Evolutionary conservation across 1,284 basidiomycete species (phyloP), one percentile per base, ranked within the genome.

Genomic region (Coniophora puteana): DNA sequence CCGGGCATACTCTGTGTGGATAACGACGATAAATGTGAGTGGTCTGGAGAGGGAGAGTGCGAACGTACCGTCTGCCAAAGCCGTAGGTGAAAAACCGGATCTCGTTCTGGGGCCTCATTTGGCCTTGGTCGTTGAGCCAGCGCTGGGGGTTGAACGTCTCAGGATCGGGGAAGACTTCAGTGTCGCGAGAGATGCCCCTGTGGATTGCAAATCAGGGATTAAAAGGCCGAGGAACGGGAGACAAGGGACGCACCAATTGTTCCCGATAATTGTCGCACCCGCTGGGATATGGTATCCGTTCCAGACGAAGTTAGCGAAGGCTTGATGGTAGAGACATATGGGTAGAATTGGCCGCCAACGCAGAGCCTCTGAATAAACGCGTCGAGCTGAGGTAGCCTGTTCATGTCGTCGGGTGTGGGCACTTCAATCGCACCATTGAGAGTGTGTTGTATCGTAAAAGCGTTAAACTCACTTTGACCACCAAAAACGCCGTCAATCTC

Each of bases 1-100:
- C 81, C 0, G 80, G 80, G 46, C 81, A 84, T 4, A 83, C 66
- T 21, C 74, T n/a, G n/a, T 74, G 20, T 14, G 17, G 30, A 20
- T 7, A 24, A 28, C 29, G 27, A n/a, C 16, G 8, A 51, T 13
- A 36, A 43, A 26, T 20, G 17, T 23, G 26, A 44, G 5, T 33
- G 18, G 11, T 3, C 13, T 4, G 14, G 21, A 31, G 20, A 1
- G 16, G 21, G 1, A 8, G 8, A 12, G 23, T 2, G 12, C 7
- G 10, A 16, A 21, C 40, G 41, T n/a, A 59, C 60, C 59, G 53
- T 43, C 57, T 47, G 11, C 61, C 61, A n/a, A 59, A 63, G 12
- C 57, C 61, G 14, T 54, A 63, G 31, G 51, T 51, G 5, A 57
- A 59, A 40, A 50, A 63, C 39, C 49, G 60, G 43, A 60, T 41